Conservation (phyloP, 805 yeast genomes). For the Candida patagonica region DNA sequence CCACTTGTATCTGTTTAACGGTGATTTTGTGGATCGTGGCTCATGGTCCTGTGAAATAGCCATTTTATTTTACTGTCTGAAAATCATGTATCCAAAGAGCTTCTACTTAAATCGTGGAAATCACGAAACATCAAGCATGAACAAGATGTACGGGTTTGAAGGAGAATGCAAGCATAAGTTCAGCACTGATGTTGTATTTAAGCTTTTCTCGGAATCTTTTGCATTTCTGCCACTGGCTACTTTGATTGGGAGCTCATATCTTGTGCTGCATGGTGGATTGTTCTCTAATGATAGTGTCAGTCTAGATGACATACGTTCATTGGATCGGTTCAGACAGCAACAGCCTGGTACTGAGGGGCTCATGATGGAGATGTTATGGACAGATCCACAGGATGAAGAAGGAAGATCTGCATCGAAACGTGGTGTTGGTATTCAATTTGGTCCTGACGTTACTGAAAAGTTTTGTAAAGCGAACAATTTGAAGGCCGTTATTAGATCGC, state of each 20-base stretch:
- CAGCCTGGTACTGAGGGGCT: slow-evolving; percentile 90
- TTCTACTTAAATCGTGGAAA: slow-evolving; percentile 85
- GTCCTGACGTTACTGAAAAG: slow-evolving; percentile 82
- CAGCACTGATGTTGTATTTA: slow-evolving; percentile 58
- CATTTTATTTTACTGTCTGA: slow-evolving; percentile 62
- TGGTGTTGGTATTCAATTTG: slow-evolving; percentile 94
- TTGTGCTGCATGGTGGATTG: slow-evolving; percentile 94
- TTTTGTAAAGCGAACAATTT: slow-evolving; percentile 68
- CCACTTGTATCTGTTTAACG: slow-evolving; percentile 83
- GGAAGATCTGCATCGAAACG: slow-evolving; percentile 88
- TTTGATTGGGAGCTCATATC: slow-evolving; percentile 63
- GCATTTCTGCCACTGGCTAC: slow-evolving; percentile 81
- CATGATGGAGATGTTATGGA: slow-evolving; percentile 96
- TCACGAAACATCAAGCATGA: slow-evolving; percentile 96
- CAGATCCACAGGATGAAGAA: slow-evolving; percentile 75
- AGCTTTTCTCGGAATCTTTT: slow-evolving; percentile 78
- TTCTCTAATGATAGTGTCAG: slow-evolving; percentile 69
- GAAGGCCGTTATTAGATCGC: slow-evolving; percentile 81
- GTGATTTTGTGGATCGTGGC: slow-evolving; percentile 97
- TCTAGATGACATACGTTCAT: slow-evolving; percentile 61
- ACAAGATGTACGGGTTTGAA: slow-evolving; percentile 89
- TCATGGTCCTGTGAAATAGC: slow-evolving; percentile 98
- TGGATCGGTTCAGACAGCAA: slow-evolving; percentile 53
- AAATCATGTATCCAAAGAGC: slow-evolving; percentile 61
- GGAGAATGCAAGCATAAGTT: slow-evolving; percentile 93